phyloP scores from a whole-genome alignment of 441 rosid species.

The Manihot esculenta region DNA sequence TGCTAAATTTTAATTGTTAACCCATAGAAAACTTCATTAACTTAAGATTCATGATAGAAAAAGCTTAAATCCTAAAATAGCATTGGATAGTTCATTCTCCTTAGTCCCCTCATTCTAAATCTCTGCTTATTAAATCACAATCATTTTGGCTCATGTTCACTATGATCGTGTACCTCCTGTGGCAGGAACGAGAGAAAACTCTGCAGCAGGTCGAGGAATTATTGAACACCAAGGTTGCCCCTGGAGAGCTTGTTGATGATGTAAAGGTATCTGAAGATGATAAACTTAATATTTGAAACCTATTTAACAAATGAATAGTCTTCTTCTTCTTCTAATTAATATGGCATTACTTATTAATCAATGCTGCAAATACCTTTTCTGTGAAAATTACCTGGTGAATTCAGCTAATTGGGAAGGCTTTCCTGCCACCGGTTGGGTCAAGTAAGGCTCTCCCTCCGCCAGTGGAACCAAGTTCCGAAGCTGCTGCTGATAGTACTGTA shows the following conservation, averaged over 20 bases:
- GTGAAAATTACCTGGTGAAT: slow-evolving; percentile 10
- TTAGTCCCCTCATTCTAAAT: not conserved
- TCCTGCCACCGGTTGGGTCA: slow-evolving; percentile 53
- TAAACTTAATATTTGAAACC: slow-evolving; percentile 1
- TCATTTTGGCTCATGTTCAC: not conserved
- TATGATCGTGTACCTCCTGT: slow-evolving; percentile 12
- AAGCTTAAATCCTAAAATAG: no score
- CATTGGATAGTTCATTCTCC: no score
- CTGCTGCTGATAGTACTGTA: slow-evolving; percentile 32
- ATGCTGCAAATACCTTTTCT: not conserved
- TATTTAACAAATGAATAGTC: not conserved
- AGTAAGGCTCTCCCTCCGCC: slow-evolving; percentile 64
- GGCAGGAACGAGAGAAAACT: slow-evolving; percentile 83
- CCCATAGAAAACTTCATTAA: not conserved
- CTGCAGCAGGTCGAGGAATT: slow-evolving; percentile 79
- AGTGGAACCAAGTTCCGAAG: slow-evolving; percentile 31
- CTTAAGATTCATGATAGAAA: not conserved
- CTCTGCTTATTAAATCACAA: not conserved
- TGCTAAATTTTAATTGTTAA: not conserved
- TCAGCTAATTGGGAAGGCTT: slow-evolving; percentile 80
- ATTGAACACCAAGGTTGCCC: slow-evolving; percentile 80
- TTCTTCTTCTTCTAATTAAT: not conserved
- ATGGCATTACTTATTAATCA: slow-evolving; percentile 3
- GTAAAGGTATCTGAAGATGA: slow-evolving; percentile 70
- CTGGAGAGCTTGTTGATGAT: slow-evolving; percentile 75